These are phyloP conservation scores for Candida wancherniae DNA, from an alignment of 805 yeast species.

Conservation along the genomic window DNA sequence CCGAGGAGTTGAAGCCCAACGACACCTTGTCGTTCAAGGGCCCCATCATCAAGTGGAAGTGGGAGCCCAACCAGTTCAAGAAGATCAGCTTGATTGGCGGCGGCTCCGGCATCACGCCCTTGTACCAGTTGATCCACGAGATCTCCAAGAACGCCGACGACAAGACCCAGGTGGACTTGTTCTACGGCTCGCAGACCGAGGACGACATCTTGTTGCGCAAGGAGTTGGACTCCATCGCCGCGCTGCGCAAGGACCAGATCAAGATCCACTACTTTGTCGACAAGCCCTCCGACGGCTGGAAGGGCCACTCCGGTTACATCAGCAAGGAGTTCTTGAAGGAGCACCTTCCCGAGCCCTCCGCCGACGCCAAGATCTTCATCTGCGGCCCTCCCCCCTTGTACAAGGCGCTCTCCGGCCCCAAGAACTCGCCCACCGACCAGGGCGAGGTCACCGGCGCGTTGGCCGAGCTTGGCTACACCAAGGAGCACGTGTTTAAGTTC, in stretches of 20 bases:
- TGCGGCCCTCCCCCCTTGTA: conserved; percentile 96
- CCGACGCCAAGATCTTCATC: conserved; percentile 64
- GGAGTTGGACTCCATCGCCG: conserved; percentile 67
- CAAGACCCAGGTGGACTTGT: conserved; percentile 79
- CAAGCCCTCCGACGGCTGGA: conserved; percentile 46
- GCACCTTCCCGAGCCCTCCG: conserved; percentile 59
- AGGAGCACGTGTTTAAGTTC: conserved; percentile 86
- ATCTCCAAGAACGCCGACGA: conserved; percentile 77
- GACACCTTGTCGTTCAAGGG: conserved; percentile 92
- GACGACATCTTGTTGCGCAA: conserved; percentile 77
- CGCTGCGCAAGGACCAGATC: conserved; percentile 72
- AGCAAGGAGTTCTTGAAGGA: conserved; percentile 64
- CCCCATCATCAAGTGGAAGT: conserved; percentile 86
- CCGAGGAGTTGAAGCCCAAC: conserved; percentile 63
- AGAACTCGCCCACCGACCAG: conserved; percentile 84
- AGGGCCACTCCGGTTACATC: conserved; percentile 70
- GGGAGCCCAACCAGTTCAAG: conserved; percentile 81
- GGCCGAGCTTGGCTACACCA: conserved; percentile 81
- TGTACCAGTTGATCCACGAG: conserved; percentile 79
- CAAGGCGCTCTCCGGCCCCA: conserved; percentile 81
- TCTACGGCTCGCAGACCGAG: conserved; percentile 74
- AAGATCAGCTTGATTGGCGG: conserved; percentile 85
- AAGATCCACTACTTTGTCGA: conserved; percentile 77
- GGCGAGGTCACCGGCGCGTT: conserved; percentile 90
- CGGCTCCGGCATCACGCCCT: conserved; percentile 95